Base-by-base conservation (phyloP, 2,329 filamentous ascomycete genomes). In the Cladosporium oxysporum region DNA sequence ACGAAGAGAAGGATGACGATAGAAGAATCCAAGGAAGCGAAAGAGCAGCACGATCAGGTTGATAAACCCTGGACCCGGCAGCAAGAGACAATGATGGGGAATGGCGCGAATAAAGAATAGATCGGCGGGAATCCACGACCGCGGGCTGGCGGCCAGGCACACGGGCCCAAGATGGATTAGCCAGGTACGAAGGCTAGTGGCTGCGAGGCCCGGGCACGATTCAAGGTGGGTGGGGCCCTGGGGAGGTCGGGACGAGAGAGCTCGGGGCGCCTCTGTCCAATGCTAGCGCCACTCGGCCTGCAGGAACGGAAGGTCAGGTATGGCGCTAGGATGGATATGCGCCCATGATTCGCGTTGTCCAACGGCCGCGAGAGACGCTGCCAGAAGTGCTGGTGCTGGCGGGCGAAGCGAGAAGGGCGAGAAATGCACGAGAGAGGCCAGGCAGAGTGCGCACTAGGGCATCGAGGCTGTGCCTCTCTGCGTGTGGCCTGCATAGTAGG, bases 51-150 rank as follows among this genome's bases (percentile, higher is more conserved):
- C 66, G 68, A 69, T 65, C 67, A 67, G 66, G 68, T 72, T 71
- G 68, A 73, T 72, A 71, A 74, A 74, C 71, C 71, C 70, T 74
- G 72, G 71, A 71, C 66, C 64, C 62, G 65, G 66, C 65, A 23
- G 66, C 69, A 65, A 66, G 71, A 69, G 67, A 60, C 66, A 67
- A 66, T 65, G 67, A 68, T 69, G 69, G 70, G 67, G 68, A 68
- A 66, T 60, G 66, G 66, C 67, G 67, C 66, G 66, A 69, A 68
- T 70, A 70, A 68, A 70, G 71, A 70, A 64, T 67, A 71, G 71
- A 73, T 74, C 71, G 70, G 70, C 70, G 64, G 60, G 63, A 61
- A 65, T 66, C 58, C 63, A 67, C 69, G 68, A 67, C 69, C 69
- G 64, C 64, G 59, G 57, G 62, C 66, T 60, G 67, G 67, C 66